phyloP scores from a whole-genome alignment of 495 filamentous ascomycete species.

The Neurospora intermedia region DNA sequence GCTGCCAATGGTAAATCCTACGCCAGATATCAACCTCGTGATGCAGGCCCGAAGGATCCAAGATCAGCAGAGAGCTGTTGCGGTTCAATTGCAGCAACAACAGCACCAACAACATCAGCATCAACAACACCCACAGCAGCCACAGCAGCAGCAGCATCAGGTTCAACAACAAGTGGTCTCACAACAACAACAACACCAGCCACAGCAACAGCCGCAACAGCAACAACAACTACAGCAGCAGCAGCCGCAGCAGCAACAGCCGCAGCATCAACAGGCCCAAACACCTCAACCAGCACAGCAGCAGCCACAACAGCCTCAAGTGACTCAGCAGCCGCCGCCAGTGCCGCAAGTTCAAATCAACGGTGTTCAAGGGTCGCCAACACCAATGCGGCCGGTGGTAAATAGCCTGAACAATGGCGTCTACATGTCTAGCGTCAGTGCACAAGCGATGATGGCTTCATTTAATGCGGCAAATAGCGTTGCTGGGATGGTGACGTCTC shows the following conservation, averaged over 20 bases:
- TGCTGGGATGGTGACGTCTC: constrained; percentile 28
- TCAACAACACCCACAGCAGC: constrained; percentile 23
- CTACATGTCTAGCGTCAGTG: constrained; percentile 27
- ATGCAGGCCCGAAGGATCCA: constrained; percentile 50
- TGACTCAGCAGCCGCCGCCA: constrained; percentile 22
- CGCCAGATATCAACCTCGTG: constrained; percentile 45
- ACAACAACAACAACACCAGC: constrained; percentile 18
- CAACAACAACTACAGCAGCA: constrained; percentile 14
- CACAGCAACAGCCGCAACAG: constrained; percentile 25
- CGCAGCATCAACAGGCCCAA: constrained; percentile 24
- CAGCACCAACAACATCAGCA: constrained; percentile 31
- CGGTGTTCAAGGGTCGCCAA: constrained; percentile 27
- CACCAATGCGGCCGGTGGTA: constrained; percentile 37
- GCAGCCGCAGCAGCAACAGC: constrained; percentile 22
- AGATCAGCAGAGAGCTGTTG: constrained; percentile 48
- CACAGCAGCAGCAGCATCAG: constrained; percentile 24
- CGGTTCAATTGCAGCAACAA: constrained; percentile 32
- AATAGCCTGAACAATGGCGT: constrained; percentile 41
- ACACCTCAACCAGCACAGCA: constrained; percentile 22
- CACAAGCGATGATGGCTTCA: constrained; percentile 34
- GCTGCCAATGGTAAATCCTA: constrained; percentile 53
- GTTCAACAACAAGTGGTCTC: background rate
- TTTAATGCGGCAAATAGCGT: constrained; percentile 26
- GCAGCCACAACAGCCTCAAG: constrained; percentile 32
- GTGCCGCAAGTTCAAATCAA: constrained; percentile 25